Base-by-base conservation (phyloP, 495 filamentous ascomycete genomes). In the Podospora comata region DNA sequence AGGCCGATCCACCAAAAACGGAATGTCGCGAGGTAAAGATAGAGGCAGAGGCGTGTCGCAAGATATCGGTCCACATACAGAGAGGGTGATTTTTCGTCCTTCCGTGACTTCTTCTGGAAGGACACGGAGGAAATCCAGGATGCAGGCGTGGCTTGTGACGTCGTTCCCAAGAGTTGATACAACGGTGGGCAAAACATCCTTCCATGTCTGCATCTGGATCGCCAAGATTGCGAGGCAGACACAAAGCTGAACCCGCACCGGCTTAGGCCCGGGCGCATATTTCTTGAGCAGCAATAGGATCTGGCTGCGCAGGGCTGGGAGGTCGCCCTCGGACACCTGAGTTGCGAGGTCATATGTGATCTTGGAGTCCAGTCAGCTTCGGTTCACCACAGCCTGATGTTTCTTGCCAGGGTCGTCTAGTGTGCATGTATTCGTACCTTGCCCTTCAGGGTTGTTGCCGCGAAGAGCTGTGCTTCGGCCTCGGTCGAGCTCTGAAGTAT, bases 91-190 rank as follows among this genome's bases (percentile, higher is more conserved):
- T 83, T 97, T 98, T 79, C 95, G 92, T 79, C 96, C 95, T 84
- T 98, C 95, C 62, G 92, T 98, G 77, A 99, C 96, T 86, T 99
- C 95, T 84, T 99, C 95, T 20, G 95, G 95, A 60, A 99, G 87
- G 73, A 99, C 93, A 75, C 89, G 93, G 65, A 99, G 84, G 79
- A 99, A 98, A 76, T 98, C 96, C 69, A 99, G 80, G 71, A 97
- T 90, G 76, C 91, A 94, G 64, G 94, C 89, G 67, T 88, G 85
- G 76, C 87, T 91, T 71, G 90, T 86, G 58, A 90, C 87, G 71
- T 88, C 88, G 75, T 86, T 88, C 61, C 94, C 92, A 57, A 99
- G 84, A 16, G 89, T 84, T 39, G 88, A 84, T 26, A 96, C 92
- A 32, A 98, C 90, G 32, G 88, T 85, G 23, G 85, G 84, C 71